Evolutionary conservation across 2,329 filamentous ascomycete genomes (phyloP).

Genomic region (Penicillium sp.): DNA sequence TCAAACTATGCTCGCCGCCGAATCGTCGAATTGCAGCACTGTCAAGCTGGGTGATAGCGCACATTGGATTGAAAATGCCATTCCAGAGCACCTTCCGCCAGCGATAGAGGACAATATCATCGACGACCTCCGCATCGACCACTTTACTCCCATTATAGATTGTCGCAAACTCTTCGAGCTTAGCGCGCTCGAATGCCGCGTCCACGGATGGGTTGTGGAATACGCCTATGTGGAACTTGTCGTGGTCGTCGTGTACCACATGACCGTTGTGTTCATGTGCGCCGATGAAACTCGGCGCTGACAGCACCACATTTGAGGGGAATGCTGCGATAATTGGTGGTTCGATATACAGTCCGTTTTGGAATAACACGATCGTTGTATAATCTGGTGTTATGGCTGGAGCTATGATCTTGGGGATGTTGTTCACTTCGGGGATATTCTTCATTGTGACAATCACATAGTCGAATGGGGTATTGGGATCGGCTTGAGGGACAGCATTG

Average conservation of each 20-base stretch:
- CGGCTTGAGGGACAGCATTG: slow-evolving; percentile 47
- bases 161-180: slow-evolving; percentile 42
- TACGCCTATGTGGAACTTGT: slow-evolving; percentile 51
- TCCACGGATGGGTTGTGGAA: slow-evolving; percentile 40
- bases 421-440: slow-evolving; percentile 54
- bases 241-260: slow-evolving; percentile 54
- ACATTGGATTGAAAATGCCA: slow-evolving; percentile 54
- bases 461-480: slow-evolving; percentile 43
- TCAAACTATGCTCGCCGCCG: slow-evolving; percentile 37
- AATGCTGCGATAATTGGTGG: slow-evolving; percentile 52
- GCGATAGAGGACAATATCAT: slow-evolving; percentile 28
- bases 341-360: slow-evolving; percentile 66
- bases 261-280: slow-evolving; percentile 51
- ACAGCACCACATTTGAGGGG: slow-evolving; percentile 53
- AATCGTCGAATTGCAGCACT: slow-evolving; percentile 50
- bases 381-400: slow-evolving; percentile 52
- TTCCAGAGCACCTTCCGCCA: slow-evolving; percentile 50
- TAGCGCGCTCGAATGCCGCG: not conserved
- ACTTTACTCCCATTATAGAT: slow-evolving; percentile 52
- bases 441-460: slow-evolving; percentile 61
- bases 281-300: slow-evolving; percentile 54
- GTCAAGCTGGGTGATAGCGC: slow-evolving; percentile 52
- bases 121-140: slow-evolving; percentile 38
- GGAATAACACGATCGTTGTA: slow-evolving; percentile 57
- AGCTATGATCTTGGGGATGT: slow-evolving; percentile 16